Percentiles rank a stretch among this genome's conserved stretches.
phyloP scores from a whole-genome alignment of 2,329 filamentous ascomycete species.

The Talaromyces sp. region DNA sequence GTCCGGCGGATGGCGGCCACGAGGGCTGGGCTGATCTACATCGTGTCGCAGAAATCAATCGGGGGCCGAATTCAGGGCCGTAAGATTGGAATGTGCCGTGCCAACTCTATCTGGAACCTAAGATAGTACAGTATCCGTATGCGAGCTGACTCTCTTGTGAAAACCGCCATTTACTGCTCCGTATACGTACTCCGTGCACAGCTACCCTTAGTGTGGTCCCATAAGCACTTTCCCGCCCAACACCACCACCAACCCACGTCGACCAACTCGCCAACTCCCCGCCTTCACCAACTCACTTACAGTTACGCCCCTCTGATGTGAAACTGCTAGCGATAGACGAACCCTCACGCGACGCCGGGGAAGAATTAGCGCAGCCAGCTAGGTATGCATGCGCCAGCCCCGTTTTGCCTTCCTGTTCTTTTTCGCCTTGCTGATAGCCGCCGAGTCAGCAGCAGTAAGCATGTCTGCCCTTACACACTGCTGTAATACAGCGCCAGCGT shows the following conservation, averaged over 20 bases:
- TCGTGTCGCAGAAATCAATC: neutral
- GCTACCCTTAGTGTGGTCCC: no score
- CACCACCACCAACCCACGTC: neutral
- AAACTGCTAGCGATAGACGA: neutral
- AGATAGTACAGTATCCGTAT: neutral
- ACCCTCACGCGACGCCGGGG: neutral
- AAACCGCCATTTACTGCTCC: no score
- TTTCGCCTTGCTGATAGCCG: neutral
- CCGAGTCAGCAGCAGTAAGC: neutral
- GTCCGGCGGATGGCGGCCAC: slow-evolving; percentile 11
- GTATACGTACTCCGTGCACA: no score
- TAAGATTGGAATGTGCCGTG: neutral
- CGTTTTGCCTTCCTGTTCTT: neutral
- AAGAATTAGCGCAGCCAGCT: neutral
- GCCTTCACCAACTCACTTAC: neutral
- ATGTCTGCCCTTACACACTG: no score
- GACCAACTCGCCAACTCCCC: no score
- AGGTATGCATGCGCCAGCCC: neutral
- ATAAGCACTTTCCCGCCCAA: neutral
- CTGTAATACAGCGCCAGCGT: neutral
- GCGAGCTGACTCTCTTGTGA: neutral
- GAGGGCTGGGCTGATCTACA: slow-evolving; percentile 4
- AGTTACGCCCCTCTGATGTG: neutral
- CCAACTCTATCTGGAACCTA: neutral
- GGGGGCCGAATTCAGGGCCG: neutral